These are phyloP conservation scores for Candida gorgasii DNA, from an alignment of 805 yeast species.

Conservation along the genomic window DNA sequence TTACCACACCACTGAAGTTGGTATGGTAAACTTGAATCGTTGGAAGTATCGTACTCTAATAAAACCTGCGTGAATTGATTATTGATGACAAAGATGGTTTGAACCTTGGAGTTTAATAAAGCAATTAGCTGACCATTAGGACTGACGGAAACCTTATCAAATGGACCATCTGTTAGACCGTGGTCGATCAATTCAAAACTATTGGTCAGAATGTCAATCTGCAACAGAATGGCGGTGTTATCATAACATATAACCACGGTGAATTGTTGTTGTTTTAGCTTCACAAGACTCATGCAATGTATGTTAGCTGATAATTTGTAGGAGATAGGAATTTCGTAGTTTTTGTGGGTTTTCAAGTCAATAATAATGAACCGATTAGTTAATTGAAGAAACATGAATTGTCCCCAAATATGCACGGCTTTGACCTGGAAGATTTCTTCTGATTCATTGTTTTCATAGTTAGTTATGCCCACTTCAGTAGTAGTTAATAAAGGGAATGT, in stretches of 20 bases:
- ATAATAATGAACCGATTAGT: constrained; percentile 32
- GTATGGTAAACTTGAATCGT: constrained; percentile 39
- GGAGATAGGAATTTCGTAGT: constrained; percentile 38
- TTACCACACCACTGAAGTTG: constrained; percentile 81
- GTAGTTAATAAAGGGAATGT: background rate
- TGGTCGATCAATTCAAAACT: constrained; percentile 36
- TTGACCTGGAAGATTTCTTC: constrained; percentile 30
- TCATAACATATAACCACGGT: constrained; percentile 27
- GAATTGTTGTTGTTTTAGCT: constrained; percentile 16
- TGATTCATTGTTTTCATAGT: constrained; percentile 32
- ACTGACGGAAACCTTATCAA: constrained; percentile 42
- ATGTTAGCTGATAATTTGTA: constrained; percentile 21
- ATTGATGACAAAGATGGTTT: constrained; percentile 52
- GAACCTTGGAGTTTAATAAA: constrained; percentile 35
- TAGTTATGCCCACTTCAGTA: constrained; percentile 27
- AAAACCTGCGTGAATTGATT: constrained; percentile 45
- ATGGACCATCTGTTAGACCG: constrained; percentile 51
- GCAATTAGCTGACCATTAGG: constrained; percentile 61
- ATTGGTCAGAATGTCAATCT: constrained; percentile 22
- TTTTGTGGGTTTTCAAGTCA: constrained; percentile 41
- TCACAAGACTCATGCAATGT: constrained; percentile 22
- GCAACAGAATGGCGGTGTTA: constrained; percentile 27
- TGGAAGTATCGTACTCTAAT: constrained; percentile 45
- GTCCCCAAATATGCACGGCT: constrained; percentile 12
- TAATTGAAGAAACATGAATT: constrained; percentile 28